These are phyloP conservation scores for Fabrea salina DNA, from an alignment of 169 alveolate species.

Conservation along the genomic window DNA sequence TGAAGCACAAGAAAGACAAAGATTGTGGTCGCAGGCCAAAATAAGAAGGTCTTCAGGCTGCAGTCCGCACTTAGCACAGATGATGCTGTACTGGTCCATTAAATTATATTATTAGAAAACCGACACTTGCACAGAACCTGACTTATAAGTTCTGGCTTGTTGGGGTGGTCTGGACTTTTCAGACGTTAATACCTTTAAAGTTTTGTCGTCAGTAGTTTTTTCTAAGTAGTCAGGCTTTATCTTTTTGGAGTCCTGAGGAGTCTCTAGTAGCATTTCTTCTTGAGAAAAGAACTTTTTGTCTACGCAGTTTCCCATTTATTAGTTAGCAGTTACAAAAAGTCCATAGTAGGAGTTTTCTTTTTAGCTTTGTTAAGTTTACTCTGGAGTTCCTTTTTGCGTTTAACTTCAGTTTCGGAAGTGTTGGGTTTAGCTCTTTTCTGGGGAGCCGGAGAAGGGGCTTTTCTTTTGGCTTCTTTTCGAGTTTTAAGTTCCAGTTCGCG, in stretches of 20 bases:
- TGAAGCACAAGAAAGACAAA: conserved; percentile 78
- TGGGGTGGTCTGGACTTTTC: neutral
- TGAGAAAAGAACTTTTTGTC: neutral
- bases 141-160: neutral
- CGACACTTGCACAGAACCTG: neutral
- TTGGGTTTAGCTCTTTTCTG: neutral
- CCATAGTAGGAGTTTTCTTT: too few relatives aligned
- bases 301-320: neutral
- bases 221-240: neutral
- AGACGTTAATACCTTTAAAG: neutral
- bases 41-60: conserved; percentile 72
- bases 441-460: neutral
- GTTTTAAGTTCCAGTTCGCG: neutral
- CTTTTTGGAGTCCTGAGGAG: neutral
- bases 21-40: conserved; percentile 77
- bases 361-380: neutral
- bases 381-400: neutral
- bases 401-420: neutral
- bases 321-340: too few relatives aligned
- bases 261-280: neutral
- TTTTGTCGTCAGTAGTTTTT: neutral
- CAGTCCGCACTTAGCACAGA: conserved; percentile 57
- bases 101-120: neutral
- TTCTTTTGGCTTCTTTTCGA: neutral
- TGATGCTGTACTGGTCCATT: neutral